Percentiles rank a stretch among this genome's conserved stretches.
Evolutionary conservation across 2,329 filamentous ascomycete species (phyloP).

Genomic region (Arthroderma sp.): DNA sequence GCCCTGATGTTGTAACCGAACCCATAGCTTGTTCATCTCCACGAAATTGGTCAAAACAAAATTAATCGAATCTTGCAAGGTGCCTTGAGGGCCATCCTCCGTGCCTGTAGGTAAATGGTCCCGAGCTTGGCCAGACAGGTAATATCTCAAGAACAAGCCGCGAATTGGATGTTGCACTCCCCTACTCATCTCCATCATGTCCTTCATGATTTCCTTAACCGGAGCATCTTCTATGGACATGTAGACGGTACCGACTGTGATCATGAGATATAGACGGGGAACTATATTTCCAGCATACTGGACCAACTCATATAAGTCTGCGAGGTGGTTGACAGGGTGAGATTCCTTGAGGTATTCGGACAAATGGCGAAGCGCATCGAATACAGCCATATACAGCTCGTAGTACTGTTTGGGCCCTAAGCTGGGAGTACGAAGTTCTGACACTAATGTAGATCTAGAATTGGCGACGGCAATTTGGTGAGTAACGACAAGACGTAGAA

Average conservation of each 20-base stretch:
- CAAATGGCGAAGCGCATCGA: conserved; percentile 91
- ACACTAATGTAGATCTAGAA: conserved; percentile 82
- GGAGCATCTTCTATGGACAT: conserved; percentile 97
- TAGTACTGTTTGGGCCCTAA: conserved; percentile 99
- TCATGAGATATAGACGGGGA: conserved; percentile 93
- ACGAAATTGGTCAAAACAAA: conserved; percentile 98
- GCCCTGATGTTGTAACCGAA: conserved; percentile 90
- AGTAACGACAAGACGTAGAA: neutral
- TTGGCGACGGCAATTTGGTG: conserved; percentile 4
- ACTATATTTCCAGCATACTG: conserved; percentile 98
- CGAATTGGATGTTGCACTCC: conserved; percentile 95
- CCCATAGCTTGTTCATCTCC: conserved; percentile 99
- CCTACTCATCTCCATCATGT: conserved; percentile 99
- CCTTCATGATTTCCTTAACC: conserved; percentile 99
- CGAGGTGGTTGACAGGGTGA: conserved; percentile 93
- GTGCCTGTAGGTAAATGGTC: conserved; percentile 72
- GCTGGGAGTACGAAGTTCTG: conserved; percentile 93
- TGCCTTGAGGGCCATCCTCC: conserved; percentile 85
- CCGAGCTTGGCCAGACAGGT: conserved; percentile 84
- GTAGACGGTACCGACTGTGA: conserved; percentile 96
- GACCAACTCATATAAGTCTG: conserved; percentile 93
- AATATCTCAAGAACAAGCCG: conserved; percentile 89
- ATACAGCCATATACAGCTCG: conserved; percentile 98
- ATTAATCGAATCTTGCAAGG: conserved; percentile 92
- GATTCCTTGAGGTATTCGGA: conserved; percentile 94